Evolutionary conservation across 2,329 filamentous ascomycete species (phyloP).

Genomic region (Trichoderma arundinaceum): DNA sequence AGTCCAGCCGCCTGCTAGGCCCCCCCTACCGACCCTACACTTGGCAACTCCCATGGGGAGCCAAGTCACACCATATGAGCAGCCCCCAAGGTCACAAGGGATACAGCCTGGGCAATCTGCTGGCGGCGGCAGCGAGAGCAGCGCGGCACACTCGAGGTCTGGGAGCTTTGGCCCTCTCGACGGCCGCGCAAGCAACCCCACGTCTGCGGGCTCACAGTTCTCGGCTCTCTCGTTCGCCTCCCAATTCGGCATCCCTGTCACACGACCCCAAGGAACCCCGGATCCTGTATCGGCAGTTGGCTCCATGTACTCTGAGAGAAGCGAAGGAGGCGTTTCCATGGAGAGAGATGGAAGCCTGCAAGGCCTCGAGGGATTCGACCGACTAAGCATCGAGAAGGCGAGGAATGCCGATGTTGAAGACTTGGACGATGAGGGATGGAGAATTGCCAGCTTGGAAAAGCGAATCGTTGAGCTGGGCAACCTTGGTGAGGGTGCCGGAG

Average conservation of each 20-base stretch:
- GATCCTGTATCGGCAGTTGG: slow-evolving; percentile 90
- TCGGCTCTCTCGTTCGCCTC: slow-evolving; percentile 82
- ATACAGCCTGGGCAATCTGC: slow-evolving; percentile 68
- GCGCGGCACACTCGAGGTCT: slow-evolving; percentile 77
- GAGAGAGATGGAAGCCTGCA: slow-evolving; percentile 83
- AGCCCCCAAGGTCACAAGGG: slow-evolving; percentile 58
- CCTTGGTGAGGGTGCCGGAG: slow-evolving; percentile 91
- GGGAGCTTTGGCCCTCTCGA: slow-evolving; percentile 83
- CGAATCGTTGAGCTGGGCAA: slow-evolving; percentile 88
- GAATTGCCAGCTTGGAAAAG: slow-evolving; percentile 86
- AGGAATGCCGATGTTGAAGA: slow-evolving; percentile 89
- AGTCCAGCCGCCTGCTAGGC: slow-evolving; percentile 44
- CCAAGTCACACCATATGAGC: slow-evolving; percentile 73
- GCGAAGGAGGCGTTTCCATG: slow-evolving; percentile 76
- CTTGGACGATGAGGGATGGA: slow-evolving; percentile 93
- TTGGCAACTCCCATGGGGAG: slow-evolving; percentile 89
- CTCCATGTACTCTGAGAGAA: slow-evolving; percentile 80
- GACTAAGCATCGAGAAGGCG: slow-evolving; percentile 80
- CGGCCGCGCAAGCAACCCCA: slow-evolving; percentile 77
- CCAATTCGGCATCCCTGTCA: slow-evolving; percentile 70
- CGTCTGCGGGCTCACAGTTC: slow-evolving; percentile 85
- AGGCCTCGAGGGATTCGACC: slow-evolving; percentile 77
- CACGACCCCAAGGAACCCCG: slow-evolving; percentile 69
- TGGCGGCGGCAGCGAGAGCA: slow-evolving; percentile 79
- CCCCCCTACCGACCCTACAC: slow-evolving; percentile 77